phyloP scores from a whole-genome alignment of 768 basidiomycete species.

The Omphalotus guepiniiformis region DNA sequence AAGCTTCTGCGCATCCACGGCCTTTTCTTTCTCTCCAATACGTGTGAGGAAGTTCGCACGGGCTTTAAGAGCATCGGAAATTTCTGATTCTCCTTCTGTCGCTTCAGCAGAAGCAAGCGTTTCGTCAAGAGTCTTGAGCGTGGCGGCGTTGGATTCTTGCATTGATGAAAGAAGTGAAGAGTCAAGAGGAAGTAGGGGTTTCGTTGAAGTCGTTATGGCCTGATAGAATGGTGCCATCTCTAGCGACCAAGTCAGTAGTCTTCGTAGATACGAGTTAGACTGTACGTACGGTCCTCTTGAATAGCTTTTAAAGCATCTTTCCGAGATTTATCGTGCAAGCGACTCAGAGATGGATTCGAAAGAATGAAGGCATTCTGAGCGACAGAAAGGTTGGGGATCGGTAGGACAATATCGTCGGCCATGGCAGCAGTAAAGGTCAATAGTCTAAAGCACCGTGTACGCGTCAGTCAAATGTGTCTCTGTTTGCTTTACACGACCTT shows the following conservation, averaged over 20 bases:
- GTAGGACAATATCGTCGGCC: conserved; percentile 82
- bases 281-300: conserved; percentile 73
- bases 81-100: conserved; percentile 91
- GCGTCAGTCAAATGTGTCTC: no score
- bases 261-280: conserved; percentile 23
- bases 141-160: conserved; percentile 65
- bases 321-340: conserved; percentile 66
- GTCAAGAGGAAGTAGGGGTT: conserved; percentile 46
- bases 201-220: conserved; percentile 46
- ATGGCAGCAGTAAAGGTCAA: conserved; percentile 40
- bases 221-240: conserved; percentile 89
- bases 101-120: conserved; percentile 82
- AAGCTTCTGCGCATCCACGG: conserved; percentile 74
- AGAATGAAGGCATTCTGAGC: conserved; percentile 79
- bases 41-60: conserved; percentile 81
- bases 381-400: conserved; percentile 81
- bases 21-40: conserved; percentile 93
- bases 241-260: conserved; percentile 22
- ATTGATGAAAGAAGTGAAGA: conserved; percentile 50
- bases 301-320: conserved; percentile 67
- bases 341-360: conserved; percentile 51
- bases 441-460: no score
- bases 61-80: conserved; percentile 81
- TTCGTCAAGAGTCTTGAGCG: conserved; percentile 71
- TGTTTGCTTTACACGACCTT: no score